Evolutionary conservation across 176 grass and related monocot genomes (phyloP), one percentile per base, ranked within the genome.

Genomic region (Typha latifolia): DNA sequence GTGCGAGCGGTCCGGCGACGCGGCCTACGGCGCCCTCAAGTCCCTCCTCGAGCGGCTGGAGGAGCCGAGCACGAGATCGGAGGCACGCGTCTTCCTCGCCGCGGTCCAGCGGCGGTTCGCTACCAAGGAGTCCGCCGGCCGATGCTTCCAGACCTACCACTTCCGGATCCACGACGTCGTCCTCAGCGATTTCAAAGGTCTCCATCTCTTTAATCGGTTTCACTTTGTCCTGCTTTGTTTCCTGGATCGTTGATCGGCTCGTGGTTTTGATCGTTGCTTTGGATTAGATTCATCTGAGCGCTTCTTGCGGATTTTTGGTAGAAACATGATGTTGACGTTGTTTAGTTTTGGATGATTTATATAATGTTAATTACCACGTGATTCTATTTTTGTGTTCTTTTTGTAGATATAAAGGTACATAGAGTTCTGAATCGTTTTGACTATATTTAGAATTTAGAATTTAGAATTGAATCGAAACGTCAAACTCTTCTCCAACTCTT

Each of bases 91-190:
- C 72, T 84, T 97, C 63, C 85, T 97, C 18, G 80, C 85, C 63
- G 80, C 83, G 49, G 77, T 97, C 18, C 86, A 79, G 4, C 81
- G 81, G 14, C 78, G 89, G 32, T 99, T 93, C 73, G 78, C 69
- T 4, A 81, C 68, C 49, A 72, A 70, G 31, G 74, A 78, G 11
- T 68, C 73, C 2, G 78, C 63, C 16, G 81, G 76, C 24, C 82
- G 80, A 0, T 93, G 94, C 79, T 99, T 99, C 81, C 79, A 74
- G 27, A 82, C 77, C 70, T 93, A 69, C 70, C 86, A 99, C 72
- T 99, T 99, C 79, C 83, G 94, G 63, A 93, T 99, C 89, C 94
- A 87, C 75, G 81, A 90, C 76, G 64, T 93, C 69, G 26, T 67
- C 13, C 86, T 99, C 64, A 71, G 75, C 14, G 81, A 82, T 63